phyloP scores from a whole-genome alignment of 2,329 filamentous ascomycete genomes.

The Aspergillus japonicus region DNA sequence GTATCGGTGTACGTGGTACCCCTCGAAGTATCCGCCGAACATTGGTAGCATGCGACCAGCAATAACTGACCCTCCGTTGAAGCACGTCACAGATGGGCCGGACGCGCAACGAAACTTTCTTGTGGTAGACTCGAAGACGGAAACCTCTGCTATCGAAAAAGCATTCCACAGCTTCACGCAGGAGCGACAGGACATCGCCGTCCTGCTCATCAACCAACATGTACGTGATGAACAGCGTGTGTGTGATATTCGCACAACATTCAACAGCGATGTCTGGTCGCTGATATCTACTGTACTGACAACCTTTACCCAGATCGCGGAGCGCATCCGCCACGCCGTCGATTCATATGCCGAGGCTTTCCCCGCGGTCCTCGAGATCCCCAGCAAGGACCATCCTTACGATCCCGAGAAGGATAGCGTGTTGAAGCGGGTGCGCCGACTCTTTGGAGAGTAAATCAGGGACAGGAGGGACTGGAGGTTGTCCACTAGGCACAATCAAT shows the following conservation, averaged over 20 bases:
- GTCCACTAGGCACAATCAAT: not conserved
- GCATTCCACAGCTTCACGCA: constrained; percentile 87
- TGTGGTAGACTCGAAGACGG: constrained; percentile 91
- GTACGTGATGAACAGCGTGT: constrained; percentile 50
- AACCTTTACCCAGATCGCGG: constrained; percentile 67
- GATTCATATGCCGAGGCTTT: constrained; percentile 93
- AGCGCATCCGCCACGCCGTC: constrained; percentile 85
- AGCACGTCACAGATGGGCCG: constrained; percentile 89
- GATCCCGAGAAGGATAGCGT: constrained; percentile 99
- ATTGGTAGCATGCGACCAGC: not conserved
- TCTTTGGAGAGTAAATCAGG: constrained; percentile 59
- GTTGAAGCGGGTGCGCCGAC: constrained; percentile 75
- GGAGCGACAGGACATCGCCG: constrained; percentile 92
- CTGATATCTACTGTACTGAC: not conserved
- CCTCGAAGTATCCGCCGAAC: not conserved
- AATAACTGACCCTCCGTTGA: constrained; percentile 9
- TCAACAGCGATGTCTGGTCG: too few relatives aligned
- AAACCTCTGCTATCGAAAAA: constrained; percentile 80
- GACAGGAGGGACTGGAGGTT: constrained; percentile 2
- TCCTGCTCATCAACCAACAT: constrained; percentile 96
- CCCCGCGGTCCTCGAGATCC: constrained; percentile 93
- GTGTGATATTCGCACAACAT: not conserved
- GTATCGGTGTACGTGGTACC: constrained; percentile 72
- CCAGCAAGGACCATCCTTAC: constrained; percentile 98
- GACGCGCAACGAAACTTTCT: constrained; percentile 97